Evolutionary conservation across 306 rosid genomes (phyloP), one percentile per base, ranked within the genome.

Genomic region (Rubus parviflorus): DNA sequence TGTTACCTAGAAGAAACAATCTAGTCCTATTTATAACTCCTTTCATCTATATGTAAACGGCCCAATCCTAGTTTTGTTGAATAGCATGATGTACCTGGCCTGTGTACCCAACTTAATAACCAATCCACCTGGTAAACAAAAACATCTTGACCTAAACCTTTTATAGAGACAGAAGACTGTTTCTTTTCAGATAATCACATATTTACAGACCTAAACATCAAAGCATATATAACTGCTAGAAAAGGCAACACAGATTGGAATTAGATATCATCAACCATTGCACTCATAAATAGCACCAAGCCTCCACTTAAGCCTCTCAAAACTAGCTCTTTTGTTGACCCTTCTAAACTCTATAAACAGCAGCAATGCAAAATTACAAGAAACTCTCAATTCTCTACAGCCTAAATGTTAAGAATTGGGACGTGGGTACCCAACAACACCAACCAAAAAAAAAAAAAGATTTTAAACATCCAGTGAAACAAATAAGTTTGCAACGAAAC

Each of bases 61-160:
- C 16, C 35, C 13, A 17, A 9, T 51, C 40, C 23, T 71, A 49
- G 43, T 30, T 30, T 48, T 35, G 11, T 7, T 8, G 45, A 23
- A 15, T n/a, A 16, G 17, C 42, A 72, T 9, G 48, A 37, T 38
- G 9, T 43, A 16, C 15, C 49, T 4, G 72, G 45, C 22, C 41
- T 49, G 35, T 25, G 12, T 25, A 58, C 38, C 40, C 17, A 60
- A 60, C 37, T 12, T 48, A 57, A 60, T 9, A 3, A 38, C 20
- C 6, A 52, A 37, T 48, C 65, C 58, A 46, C 81, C 70, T 11
- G 37, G 45, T 65, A 40, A 65, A 65, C 51, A 19, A 9, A 66
- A 60, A 60, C 65, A 30, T 60, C 65, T 60, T 3, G 17, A 60
- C 8, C 65, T 23, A 60, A 60, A 5, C 41, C 23, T 25, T 11